A percentile compares a stretch with the other conserved stretches of the same genome.
These are phyloP conservation scores for Croton setiger DNA, from an alignment of 441 rosid genomes.

Conservation along the genomic window DNA sequence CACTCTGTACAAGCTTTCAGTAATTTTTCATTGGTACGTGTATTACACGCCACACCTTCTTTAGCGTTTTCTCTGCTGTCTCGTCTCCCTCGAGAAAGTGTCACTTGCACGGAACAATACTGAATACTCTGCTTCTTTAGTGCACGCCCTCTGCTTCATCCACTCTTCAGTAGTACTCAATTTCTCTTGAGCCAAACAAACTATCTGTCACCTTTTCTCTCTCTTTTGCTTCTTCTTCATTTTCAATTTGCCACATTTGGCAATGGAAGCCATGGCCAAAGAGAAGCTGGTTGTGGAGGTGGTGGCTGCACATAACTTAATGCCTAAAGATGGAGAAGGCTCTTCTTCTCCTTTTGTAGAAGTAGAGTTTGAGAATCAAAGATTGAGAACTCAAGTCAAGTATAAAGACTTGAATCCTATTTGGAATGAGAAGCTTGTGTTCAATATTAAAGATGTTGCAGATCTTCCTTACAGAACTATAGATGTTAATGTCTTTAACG, in stretches of 20 bases:
- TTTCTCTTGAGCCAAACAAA: conserved; percentile 23
- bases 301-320: conserved; percentile 60
- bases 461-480: conserved; percentile 51
- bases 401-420: conserved; percentile 61
- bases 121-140: background rate
- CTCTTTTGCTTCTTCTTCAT: background rate
- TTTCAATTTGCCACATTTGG: conserved; percentile 8
- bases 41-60: conserved; percentile 15
- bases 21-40: too few relatives aligned
- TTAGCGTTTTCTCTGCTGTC: background rate
- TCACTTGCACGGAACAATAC: background rate
- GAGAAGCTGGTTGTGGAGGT: conserved; percentile 72
- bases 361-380: conserved; percentile 62
- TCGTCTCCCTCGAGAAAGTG: background rate
- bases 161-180: background rate
- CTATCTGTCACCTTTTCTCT: conserved; percentile 12
- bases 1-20: conserved; percentile 5
- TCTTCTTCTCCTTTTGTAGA: conserved; percentile 68
- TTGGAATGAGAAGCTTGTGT: conserved; percentile 72
- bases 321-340: conserved; percentile 82
- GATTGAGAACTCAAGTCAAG: conserved; percentile 51
- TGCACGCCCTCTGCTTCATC: background rate
- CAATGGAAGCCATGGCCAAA: conserved; percentile 27
- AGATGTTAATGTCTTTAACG: conserved; percentile 58
- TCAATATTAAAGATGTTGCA: conserved; percentile 41